These are phyloP conservation scores for Xylaria grammica DNA, from an alignment of 495 filamentous ascomycete species.

Conservation along the genomic window DNA sequence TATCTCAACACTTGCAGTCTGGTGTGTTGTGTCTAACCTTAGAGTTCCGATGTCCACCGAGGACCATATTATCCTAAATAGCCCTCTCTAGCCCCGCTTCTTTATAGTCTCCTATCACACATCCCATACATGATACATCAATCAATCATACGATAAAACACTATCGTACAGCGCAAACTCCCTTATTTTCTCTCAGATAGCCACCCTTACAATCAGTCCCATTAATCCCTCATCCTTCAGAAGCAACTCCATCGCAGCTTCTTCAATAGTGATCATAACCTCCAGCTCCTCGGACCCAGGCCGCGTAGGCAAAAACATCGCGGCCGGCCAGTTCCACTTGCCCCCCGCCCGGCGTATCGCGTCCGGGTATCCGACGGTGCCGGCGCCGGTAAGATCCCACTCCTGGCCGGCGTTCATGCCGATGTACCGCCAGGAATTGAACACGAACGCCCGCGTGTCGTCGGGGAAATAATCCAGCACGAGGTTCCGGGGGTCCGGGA, in stretches of 20 bases:
- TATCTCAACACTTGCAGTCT: too few species aligned
- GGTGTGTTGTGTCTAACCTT: too few species aligned
- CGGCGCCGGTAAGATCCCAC: background rate
- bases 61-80: too few species aligned
- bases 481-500: background rate
- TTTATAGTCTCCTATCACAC: too few species aligned
- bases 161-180: too few species aligned
- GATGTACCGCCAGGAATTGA: slow-evolving; percentile 12
- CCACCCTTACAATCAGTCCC: background rate
- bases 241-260: slow-evolving; percentile 2
- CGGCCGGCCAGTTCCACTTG: slow-evolving; percentile 12
- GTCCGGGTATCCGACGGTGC: background rate
- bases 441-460: background rate
- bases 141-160: too few species aligned
- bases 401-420: slow-evolving; percentile 9
- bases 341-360: background rate
- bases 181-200: too few species aligned
- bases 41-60: too few species aligned
- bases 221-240: slow-evolving; percentile 4
- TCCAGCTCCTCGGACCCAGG: background rate
- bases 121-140: too few species aligned
- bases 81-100: too few species aligned
- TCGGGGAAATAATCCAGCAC: background rate
- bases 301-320: background rate
- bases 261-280: slow-evolving; percentile 8